These are phyloP conservation scores for Suillus paluster DNA, from an alignment of 768 basidiomycete species.

Conservation along the genomic window DNA sequence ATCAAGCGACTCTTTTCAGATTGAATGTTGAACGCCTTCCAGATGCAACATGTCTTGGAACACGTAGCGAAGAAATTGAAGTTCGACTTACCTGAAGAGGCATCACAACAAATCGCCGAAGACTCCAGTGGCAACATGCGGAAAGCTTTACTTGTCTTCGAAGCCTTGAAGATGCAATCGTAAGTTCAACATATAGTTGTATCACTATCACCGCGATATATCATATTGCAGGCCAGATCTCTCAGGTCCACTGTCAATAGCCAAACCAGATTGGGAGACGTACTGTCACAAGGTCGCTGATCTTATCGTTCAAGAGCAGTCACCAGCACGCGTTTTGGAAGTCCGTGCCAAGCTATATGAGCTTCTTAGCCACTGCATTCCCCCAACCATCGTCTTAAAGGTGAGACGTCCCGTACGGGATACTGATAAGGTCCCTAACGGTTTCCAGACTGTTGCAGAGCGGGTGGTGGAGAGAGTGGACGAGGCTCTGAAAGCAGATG, in stretches of 20 bases:
- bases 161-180: slow-evolving; percentile 98
- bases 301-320: slow-evolving; percentile 87
- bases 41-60: slow-evolving; percentile 84
- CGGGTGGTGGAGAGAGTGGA: slow-evolving; percentile 87
- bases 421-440: slow-evolving; percentile 6
- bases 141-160: slow-evolving; percentile 92
- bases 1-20: slow-evolving; percentile 3
- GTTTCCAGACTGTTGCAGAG: slow-evolving; percentile 82
- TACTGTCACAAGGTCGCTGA: slow-evolving; percentile 94
- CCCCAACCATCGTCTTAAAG: slow-evolving; percentile 89
- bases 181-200: slow-evolving; percentile 40
- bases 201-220: background rate
- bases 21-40: slow-evolving; percentile 8
- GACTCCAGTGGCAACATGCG: slow-evolving; percentile 91
- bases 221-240: slow-evolving; percentile 69
- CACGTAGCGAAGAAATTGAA: slow-evolving; percentile 81
- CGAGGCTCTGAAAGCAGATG: slow-evolving; percentile 86
- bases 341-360: slow-evolving; percentile 95
- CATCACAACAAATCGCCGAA: slow-evolving; percentile 72
- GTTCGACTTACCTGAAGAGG: slow-evolving; percentile 81
- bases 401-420: slow-evolving; percentile 43
- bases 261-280: slow-evolving; percentile 99
- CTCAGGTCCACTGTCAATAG: slow-evolving; percentile 76
- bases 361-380: slow-evolving; percentile 95
- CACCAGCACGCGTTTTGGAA: slow-evolving; percentile 87